These are phyloP conservation scores for Solanum rostratum DNA, from an alignment of 257 asterid species.

Conservation along the genomic window DNA sequence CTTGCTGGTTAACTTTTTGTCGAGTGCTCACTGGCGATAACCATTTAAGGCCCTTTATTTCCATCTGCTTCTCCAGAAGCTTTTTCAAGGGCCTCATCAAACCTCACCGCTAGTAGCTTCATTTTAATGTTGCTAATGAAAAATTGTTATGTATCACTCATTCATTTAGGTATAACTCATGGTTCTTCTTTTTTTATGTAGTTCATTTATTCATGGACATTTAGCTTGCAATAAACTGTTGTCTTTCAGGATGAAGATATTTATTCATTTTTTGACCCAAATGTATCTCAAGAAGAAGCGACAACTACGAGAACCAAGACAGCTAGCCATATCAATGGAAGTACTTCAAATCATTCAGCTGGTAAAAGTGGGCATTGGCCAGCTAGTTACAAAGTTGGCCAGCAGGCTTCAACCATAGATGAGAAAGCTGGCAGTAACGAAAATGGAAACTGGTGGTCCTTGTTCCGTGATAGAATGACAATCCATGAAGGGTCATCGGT, in stretches of 20 bases:
- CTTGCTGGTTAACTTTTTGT: background rate
- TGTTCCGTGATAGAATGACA: constrained; percentile 42
- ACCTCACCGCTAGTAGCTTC: background rate
- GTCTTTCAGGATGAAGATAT: constrained; percentile 70
- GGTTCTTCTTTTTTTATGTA: background rate
- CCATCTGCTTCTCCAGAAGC: background rate
- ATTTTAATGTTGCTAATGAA: background rate
- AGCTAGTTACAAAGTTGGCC: constrained; percentile 24
- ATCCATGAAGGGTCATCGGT: constrained; percentile 83
- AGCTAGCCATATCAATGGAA: constrained; percentile 28
- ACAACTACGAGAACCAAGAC: constrained; percentile 40
- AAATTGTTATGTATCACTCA: background rate
- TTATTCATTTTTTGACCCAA: constrained; percentile 82
- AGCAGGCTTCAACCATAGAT: constrained; percentile 21
- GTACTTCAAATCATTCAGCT: constrained; percentile 18
- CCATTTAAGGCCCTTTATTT: background rate
- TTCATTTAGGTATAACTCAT: background rate
- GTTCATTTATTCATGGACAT: background rate
- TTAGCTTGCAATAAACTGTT: background rate
- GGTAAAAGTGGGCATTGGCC: constrained; percentile 25
- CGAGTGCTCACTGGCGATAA: background rate
- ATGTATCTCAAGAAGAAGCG: constrained; percentile 46
- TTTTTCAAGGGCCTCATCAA: background rate
- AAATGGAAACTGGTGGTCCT: constrained; percentile 49
- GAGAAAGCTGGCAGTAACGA: constrained; percentile 27